Evolutionary conservation across 108 stramenopile genomes (phyloP), one percentile per base, ranked within the genome.

Genomic region (Phaeodactylum tricornutum): DNA sequence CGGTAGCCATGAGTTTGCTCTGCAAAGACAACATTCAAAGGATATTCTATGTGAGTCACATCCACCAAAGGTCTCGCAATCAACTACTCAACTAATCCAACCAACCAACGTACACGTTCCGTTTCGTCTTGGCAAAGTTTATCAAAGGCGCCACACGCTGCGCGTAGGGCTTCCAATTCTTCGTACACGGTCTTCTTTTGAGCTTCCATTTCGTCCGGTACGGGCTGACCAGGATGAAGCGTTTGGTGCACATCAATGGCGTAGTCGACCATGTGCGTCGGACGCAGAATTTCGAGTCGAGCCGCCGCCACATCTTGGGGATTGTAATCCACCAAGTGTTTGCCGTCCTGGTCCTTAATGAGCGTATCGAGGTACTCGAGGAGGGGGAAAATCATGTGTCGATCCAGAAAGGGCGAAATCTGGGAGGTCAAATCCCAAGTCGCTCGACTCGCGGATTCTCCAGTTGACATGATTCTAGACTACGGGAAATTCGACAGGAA

Each of bases 331-430:
- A 90, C 61, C 8, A 58, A 47, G n/a, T n/a, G n/a, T n/a, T n/a
- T n/a, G n/a, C n/a, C n/a, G 7, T 74, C 74, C 7, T 70, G 32
- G 11, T 43, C 45, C 2, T 57, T 52, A 55, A 90, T 90, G 55
- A 79, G 61, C 9, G 74, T 74, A 51, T 90, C 80, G 29, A 92
- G 45, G 60, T 88, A 97, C 48, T 93, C 92, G 41, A 95, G 73
- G 47, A 95, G 67, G 28, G 91, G 93, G 67, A 93, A 88, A 72
- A 97, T 77, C 79, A 95, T 79, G 83, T 97, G 96, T 8, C 86
- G 82, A 65, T 97, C 96, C 59, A 95, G 65, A 56, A 74, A 87
- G 29, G 91, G 82, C 33, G 85, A 81, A 50, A 90, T 72, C 34
- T 67, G 67, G 33, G 73, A 69, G 43, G 94, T 95, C 51, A 95